Base-by-base conservation (phyloP, 176 grass and related monocot species). In the Triticum monococcum region DNA sequence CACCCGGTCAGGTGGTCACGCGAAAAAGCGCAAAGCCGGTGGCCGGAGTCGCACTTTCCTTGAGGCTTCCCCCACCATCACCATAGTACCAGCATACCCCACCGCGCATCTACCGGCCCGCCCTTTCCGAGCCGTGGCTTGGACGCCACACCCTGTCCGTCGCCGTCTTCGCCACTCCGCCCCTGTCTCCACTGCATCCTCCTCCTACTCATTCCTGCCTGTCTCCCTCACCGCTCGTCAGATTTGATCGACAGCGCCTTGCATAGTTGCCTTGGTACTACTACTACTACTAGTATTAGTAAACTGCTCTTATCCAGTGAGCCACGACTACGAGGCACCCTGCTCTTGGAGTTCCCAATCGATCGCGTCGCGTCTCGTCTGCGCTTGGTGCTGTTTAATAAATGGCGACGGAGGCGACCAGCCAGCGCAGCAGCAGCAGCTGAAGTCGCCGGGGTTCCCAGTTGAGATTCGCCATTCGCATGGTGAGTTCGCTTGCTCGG, bases 331-430 rank as follows among this genome's bases (percentile, higher is more conserved):
- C 89, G 6, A 90, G 80, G 84, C 36, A 41, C 67, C 24, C 43
- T 40, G 59, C 61, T 87, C 89, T 91, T 40, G 85, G 68, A 64
- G 79, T 35, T 60, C 28, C 8, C 81, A 81, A 8, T 33, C 28
- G 12, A 37, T 18, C 17, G 68, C 68, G 89, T 91, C 68, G 65
- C 32, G 18, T 79, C 75, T n/a, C 50, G 50, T 54, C 16, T 18
- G 43, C n/a, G 84, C 20, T 26, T 22, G 16, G 4, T 1, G 9
- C 14, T 32, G 81, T 48, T 72, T 84, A 2, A 2, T 54, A 2
- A 54, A 54, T 54, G 81, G 77, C 35, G 74, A 45, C 68, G 45
- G 59, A 3, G 80, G 67, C 33, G 45, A 36, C 60, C 36, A 16
- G 40, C 24, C 64, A 26, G 57, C 28, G 83, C 78, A 59, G 37